Percentiles rank a stretch among this genome's conserved stretches.
Evolutionary conservation across 2,329 filamentous ascomycete genomes (phyloP).

Genomic region (Phaeoacremonium minimum): DNA sequence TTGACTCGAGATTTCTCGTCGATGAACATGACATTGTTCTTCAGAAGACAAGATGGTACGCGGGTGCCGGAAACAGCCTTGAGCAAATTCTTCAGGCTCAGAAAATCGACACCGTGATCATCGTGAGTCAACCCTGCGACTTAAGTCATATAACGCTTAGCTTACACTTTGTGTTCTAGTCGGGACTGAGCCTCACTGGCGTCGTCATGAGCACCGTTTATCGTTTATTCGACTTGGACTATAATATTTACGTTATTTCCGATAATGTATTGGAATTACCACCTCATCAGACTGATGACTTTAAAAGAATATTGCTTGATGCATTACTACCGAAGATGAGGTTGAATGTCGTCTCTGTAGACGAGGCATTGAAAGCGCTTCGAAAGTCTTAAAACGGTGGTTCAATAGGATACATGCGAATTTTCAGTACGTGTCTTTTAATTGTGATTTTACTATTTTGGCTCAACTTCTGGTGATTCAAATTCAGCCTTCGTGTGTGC

Average conservation of each 20-base stretch:
- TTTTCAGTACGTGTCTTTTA: too few relatives aligned
- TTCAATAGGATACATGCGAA: too few relatives aligned
- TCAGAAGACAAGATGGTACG: slow-evolving; percentile 36
- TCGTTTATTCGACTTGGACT: slow-evolving; percentile 36
- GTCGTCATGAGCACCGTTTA: slow-evolving; percentile 37
- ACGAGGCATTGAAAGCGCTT: slow-evolving; percentile 3
- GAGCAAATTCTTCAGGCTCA: slow-evolving; percentile 33
- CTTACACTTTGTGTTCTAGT: too few relatives aligned
- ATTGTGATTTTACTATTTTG: too few relatives aligned
- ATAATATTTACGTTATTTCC: slow-evolving; percentile 32
- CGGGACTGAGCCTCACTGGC: slow-evolving; percentile 32
- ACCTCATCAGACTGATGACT: slow-evolving; percentile 10
- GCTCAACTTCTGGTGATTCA: too few relatives aligned
- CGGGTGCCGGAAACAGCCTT: slow-evolving; percentile 30
- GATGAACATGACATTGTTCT: slow-evolving; percentile 28
- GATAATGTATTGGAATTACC: slow-evolving; percentile 27
- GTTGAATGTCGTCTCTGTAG: slow-evolving; percentile 10
- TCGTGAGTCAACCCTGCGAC: slow-evolving; percentile 21
- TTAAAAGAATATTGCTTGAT: slow-evolving; percentile 15
- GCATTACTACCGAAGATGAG: slow-evolving; percentile 21
- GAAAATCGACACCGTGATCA: slow-evolving; percentile 33
- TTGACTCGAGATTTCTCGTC: slow-evolving; percentile 24
- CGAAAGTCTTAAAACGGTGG: slow-evolving; percentile 1
- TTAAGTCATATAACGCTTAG: too few relatives aligned
- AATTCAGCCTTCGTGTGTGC: slow-evolving; percentile 32